Base-by-base conservation (phyloP, 148 eudicot species). In the Cornus kousa region DNA sequence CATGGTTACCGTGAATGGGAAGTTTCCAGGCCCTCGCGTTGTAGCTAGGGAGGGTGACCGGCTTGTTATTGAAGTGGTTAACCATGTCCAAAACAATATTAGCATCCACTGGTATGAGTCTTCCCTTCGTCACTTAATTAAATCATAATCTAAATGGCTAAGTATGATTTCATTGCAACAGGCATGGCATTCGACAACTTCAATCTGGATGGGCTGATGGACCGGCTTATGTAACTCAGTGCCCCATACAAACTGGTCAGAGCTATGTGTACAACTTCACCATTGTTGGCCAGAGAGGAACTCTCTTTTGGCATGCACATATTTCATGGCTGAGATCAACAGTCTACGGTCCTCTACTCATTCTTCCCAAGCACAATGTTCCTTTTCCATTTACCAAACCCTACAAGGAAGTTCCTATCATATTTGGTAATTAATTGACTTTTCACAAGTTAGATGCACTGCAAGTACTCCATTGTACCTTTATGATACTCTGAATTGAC, bases 171-270 rank as follows among this genome's bases (percentile, higher is more conserved):
- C 23, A 11, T 62, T 62, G 23, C 3, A 32, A 79, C 76, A 90
- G 89, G 93, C 93, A 90, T 69, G 91, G 93, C 1, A 84, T 88
- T 19, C 71, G 88, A 65, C 89, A 88, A 37, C 79, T 90, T 68
- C 80, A 81, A 50, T 85, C 89, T 68, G 93, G 93, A 16, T 90
- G 93, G 91, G 93, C 93, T 4, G 93, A 90, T 76, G 93, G 93
- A 19, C 93, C 93, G 0, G 87, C 93, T 13, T 90, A 90, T 50
- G 74, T 90, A 35, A 90, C 90, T 2, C 93, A 90, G 17, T 90
- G 93, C 50, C 93, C 93, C 10, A 86, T 90, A 43, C 90, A 86
- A 78, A 87, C 83, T 19, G 89, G 92, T n/a, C 92, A 89, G 43
- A 85, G 83, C 72, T 89, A 89, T 75, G 85, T 85, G 2, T 90